Evolutionary conservation across 2,329 filamentous ascomycete genomes (phyloP).

Genomic region (Alternaria postmessia): DNA sequence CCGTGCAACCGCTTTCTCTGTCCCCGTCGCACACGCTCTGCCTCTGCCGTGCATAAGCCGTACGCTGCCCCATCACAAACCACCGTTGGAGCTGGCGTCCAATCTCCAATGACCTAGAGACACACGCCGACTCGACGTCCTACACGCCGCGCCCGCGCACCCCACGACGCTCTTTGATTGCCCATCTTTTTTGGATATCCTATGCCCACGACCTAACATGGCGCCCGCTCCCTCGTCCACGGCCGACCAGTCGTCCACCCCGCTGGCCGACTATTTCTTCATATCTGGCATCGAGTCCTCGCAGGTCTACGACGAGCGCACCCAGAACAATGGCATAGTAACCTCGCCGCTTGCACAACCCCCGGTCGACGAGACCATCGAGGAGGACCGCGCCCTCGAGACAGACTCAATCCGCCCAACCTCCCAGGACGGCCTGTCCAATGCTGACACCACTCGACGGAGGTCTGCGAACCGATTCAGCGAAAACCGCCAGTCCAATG

Average conservation of each 20-base stretch:
- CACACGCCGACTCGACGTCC: conserved; percentile 35
- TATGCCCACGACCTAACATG: conserved; percentile 44
- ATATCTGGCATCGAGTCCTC: conserved; percentile 64
- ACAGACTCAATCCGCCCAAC: conserved; percentile 57
- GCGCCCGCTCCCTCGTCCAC: conserved; percentile 50
- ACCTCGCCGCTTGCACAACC: conserved; percentile 42
- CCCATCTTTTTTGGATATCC: conserved; percentile 37
- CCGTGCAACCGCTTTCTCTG: conserved; percentile 35
- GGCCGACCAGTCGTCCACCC: conserved; percentile 57
- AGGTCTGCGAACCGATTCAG: conserved; percentile 52
- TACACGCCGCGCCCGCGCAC: conserved; percentile 34
- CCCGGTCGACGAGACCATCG: conserved; percentile 64
- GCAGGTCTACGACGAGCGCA: conserved; percentile 59
- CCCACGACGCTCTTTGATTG: conserved; percentile 33
- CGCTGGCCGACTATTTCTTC: conserved; percentile 73
- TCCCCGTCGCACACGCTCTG: conserved; percentile 39
- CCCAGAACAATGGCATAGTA: conserved; percentile 39
- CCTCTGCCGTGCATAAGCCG: conserved; percentile 27
- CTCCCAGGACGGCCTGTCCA: conserved; percentile 54
- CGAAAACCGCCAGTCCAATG: conserved; percentile 61
- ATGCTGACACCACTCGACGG: conserved; percentile 47
- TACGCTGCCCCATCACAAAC: conserved; percentile 36
- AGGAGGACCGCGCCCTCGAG: conserved; percentile 66
- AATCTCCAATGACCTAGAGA: conserved; percentile 48
- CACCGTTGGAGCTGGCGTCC: conserved; percentile 42